Base-by-base conservation (phyloP, 1,284 basidiomycete genomes). In the Fomitopsis palustris region DNA sequence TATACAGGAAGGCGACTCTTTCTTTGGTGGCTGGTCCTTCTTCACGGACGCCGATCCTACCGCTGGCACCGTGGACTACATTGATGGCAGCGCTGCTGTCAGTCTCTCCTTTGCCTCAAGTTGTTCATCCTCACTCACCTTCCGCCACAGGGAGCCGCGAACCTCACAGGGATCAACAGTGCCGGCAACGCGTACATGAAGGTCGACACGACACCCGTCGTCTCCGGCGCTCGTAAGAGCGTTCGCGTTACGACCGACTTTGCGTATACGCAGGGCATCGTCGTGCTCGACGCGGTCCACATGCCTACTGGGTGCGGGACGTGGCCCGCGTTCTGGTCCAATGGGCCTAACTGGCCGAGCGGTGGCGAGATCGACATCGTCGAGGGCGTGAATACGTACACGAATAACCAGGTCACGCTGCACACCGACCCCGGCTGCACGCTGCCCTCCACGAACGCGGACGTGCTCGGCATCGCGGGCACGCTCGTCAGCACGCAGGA, bases 301-400 rank as follows among this genome's bases (percentile, higher is more conserved):
- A 94, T 95, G 88, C 93, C 93, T 1, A 88, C 87, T 1, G 94
- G 94, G 7, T 96, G 93, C 72, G 93, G 88, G 41, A 88, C 87
- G 9, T 95, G 93, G 89, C 90, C 89, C 25, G 82, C 82, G 3
- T 83, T 83, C 68, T 84, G 82, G 82, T 78, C 77, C 38, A 77
- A 81, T 59, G 81, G 88, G 31, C 85, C 86, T 7, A 82, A 83
- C 60, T 95, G 92, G 92, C 92, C 92, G 4, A 66, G 67, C 2
- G 77, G 77, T 0, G 92, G 92, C 42, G 92, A 95, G 75, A 93
- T 95, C 47, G 93, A 95, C 73, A 93, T 94, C 60, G 78, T 94
- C 27, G 94, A 95, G 74, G 90, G 87, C 21, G 85, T 90, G 17
- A 85, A 92, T 68, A 83, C 90, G 65, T 88, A 90, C 69, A 88